These are phyloP conservation scores for Exophiala viscosa DNA, from an alignment of 2,329 filamentous ascomycete genomes.

Conservation along the genomic window DNA sequence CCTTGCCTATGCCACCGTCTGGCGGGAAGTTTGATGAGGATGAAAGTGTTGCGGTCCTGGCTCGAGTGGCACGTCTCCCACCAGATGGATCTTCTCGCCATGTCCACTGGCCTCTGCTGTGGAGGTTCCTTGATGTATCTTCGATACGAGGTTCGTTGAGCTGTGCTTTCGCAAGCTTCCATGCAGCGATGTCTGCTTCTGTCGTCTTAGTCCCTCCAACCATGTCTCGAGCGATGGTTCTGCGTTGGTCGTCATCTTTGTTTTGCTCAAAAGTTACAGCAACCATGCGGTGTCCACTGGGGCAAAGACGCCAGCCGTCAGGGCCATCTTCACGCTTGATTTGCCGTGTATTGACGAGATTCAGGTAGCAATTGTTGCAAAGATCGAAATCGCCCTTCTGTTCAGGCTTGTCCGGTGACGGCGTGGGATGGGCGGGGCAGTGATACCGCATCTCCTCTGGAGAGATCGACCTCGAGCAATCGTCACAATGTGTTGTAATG, in stretches of 20 bases:
- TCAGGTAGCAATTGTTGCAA: conserved; percentile 72
- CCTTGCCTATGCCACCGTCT: conserved; percentile 67
- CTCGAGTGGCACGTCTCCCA: conserved; percentile 14
- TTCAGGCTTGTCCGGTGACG: conserved; percentile 57
- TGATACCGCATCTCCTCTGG: conserved; percentile 70
- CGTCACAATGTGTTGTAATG: conserved; percentile 72
- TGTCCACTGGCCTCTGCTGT: conserved; percentile 23
- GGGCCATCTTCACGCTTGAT: conserved; percentile 73
- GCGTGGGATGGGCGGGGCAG: conserved; percentile 53
- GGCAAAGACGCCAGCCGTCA: conserved; percentile 78
- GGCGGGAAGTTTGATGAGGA: conserved; percentile 59
- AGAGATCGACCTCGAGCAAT: conserved; percentile 70
- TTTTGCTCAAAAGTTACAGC: conserved; percentile 69
- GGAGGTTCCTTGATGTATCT: neutral
- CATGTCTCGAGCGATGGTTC: conserved; percentile 65
- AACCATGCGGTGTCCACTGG: conserved; percentile 77
- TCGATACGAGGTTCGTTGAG: conserved; percentile 6
- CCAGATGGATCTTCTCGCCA: conserved; percentile 26
- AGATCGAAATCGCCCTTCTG: conserved; percentile 77
- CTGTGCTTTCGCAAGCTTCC: conserved; percentile 18
- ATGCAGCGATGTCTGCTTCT: conserved; percentile 48
- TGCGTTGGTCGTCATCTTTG: conserved; percentile 61
- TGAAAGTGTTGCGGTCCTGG: conserved; percentile 11
- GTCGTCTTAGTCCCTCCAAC: conserved; percentile 73
- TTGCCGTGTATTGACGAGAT: conserved; percentile 59